A percentile compares a stretch with the other conserved stretches of the same genome.
Conservation (phyloP, 192 early-diverging fungal species). For the Gonapodya prolifera region DNA sequence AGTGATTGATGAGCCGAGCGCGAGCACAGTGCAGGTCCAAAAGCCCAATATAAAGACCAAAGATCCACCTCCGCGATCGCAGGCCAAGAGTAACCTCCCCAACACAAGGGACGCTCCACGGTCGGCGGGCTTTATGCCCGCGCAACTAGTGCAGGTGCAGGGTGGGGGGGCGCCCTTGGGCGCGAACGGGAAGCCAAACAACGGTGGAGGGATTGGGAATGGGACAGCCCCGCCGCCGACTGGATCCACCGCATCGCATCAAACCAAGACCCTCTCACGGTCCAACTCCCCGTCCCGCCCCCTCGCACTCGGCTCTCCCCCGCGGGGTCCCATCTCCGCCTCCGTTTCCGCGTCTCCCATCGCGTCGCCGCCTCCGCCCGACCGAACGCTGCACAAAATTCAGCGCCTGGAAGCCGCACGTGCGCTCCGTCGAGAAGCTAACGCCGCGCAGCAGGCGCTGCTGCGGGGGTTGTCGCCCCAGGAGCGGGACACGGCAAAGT, state of each 20-base stretch:
- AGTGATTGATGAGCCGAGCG: background rate
- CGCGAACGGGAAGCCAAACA: background rate
- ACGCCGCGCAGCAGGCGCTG: background rate
- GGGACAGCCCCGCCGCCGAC: background rate
- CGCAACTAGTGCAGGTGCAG: background rate
- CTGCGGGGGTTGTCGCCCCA: background rate
- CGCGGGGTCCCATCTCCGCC: background rate
- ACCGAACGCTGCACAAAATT: background rate
- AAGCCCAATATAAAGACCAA: too few species aligned
- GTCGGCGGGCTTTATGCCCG: background rate
- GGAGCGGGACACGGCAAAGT: background rate
- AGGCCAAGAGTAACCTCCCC: background rate
- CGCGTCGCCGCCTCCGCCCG: background rate
- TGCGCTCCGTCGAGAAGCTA: background rate
- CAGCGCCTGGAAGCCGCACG: background rate
- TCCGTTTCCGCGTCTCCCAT: background rate
- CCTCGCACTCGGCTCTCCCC: too few species aligned
- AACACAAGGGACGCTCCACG: background rate
- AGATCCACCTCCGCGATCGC: background rate
- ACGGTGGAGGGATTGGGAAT: background rate
- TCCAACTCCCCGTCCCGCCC: background rate
- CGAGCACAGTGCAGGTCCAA: too few species aligned
- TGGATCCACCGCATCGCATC: too few species aligned
- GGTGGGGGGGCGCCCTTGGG: background rate
- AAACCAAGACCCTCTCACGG: background rate